phyloP scores from a whole-genome alignment of 2,329 filamentous ascomycete genomes.

The Diplodia sapinea region DNA sequence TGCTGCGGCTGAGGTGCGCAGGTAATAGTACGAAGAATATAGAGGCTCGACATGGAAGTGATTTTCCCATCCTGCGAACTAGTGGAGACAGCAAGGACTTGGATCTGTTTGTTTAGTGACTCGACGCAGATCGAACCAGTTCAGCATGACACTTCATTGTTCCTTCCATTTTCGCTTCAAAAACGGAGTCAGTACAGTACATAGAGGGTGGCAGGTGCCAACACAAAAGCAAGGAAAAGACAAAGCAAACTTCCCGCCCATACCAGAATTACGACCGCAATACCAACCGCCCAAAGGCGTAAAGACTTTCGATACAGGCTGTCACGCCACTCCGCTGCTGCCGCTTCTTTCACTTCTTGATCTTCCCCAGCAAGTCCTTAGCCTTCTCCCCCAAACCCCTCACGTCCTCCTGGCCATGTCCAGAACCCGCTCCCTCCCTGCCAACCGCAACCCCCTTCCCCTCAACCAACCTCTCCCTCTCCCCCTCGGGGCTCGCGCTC shows the following conservation, averaged over 20 bases:
- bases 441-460: slow-evolving; percentile 35
- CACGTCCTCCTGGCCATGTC: slow-evolving; percentile 35
- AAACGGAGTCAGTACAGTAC: neutral
- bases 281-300: neutral
- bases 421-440: slow-evolving; percentile 44
- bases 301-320: neutral
- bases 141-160: neutral
- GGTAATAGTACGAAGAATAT: neutral
- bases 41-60: neutral
- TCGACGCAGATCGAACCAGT: neutral
- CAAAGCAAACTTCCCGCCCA: neutral
- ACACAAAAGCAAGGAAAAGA: neutral
- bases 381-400: slow-evolving; percentile 59
- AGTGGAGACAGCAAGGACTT: neutral
- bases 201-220: neutral
- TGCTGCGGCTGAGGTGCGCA: too few species aligned
- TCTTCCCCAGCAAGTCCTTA: slow-evolving; percentile 57
- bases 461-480: slow-evolving; percentile 51
- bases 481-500: slow-evolving; percentile 49
- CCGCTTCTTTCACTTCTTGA: slow-evolving; percentile 45
- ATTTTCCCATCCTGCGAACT: neutral
- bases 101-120: neutral
- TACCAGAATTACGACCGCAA: neutral
- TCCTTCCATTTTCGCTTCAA: neutral
- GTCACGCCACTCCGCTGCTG: neutral